phyloP scores from a whole-genome alignment of 495 filamentous ascomycete species.

The Xylaria flabelliformis region DNA sequence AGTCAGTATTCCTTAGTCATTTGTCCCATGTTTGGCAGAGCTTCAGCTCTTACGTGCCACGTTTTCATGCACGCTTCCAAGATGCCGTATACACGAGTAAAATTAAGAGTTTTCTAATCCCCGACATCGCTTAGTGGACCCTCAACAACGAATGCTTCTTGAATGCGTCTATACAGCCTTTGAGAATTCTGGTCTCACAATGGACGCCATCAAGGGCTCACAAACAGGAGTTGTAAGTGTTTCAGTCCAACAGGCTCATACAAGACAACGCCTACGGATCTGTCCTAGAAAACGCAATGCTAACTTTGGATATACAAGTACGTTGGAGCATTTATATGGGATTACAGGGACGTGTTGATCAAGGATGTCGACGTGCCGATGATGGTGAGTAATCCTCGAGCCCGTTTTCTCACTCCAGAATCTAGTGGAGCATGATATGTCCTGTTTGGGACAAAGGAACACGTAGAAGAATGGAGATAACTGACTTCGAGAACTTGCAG shows the following conservation, averaged over 20 bases:
- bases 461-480: too few species aligned
- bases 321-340: neutral
- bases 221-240: neutral
- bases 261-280: too few species aligned
- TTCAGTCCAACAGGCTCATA: neutral
- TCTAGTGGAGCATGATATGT: too few species aligned
- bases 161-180: conserved; percentile 64
- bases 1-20: neutral
- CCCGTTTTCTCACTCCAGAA: too few species aligned
- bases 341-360: neutral
- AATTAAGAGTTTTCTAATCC: neutral
- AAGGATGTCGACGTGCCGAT: conserved; percentile 41
- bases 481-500: conserved; percentile 19
- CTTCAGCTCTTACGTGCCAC: neutral
- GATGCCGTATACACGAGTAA: neutral
- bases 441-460: too few species aligned
- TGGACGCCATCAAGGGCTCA: conserved; percentile 28
- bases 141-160: conserved; percentile 52
- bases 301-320: neutral
- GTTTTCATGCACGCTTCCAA: neutral
- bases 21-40: neutral
- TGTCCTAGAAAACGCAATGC: too few species aligned
- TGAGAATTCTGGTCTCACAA: conserved; percentile 46
- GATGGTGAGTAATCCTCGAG: neutral
- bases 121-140: conserved; percentile 37